phyloP scores from a whole-genome alignment of 306 rosid genomes.

The Quercus bicolor region DNA sequence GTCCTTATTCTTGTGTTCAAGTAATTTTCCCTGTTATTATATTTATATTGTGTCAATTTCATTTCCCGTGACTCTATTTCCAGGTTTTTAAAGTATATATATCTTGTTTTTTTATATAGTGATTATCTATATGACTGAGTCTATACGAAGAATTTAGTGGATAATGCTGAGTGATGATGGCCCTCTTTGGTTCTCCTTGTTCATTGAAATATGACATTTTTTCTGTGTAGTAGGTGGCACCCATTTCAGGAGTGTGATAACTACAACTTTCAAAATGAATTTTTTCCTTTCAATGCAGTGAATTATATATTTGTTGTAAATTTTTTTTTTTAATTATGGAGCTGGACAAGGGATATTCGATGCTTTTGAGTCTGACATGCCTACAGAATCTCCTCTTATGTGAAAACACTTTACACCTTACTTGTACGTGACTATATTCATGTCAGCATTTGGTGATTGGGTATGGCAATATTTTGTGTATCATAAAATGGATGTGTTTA shows the following conservation, averaged over 20 bases:
- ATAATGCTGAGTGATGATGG: neutral
- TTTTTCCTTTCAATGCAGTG: neutral
- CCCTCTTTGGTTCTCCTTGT: neutral
- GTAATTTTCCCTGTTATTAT: neutral
- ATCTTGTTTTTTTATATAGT: neutral
- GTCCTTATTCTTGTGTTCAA: neutral
- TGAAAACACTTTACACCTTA: no score
- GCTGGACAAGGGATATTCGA: no score
- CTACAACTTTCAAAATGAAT: neutral
- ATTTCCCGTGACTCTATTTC: neutral
- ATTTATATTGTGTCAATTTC: neutral
- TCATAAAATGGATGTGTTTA: no score
- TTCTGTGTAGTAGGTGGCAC: neutral
- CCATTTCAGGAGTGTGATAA: neutral
- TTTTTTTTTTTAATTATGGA: neutral
- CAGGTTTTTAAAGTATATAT: neutral
- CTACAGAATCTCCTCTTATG: no score
- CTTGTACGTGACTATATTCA: no score
- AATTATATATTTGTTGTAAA: constrained; percentile 1
- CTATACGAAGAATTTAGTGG: neutral
- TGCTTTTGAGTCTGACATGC: no score
- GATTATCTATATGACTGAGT: neutral
- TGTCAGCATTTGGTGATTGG: no score
- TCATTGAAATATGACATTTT: no score
- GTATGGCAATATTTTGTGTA: no score